A percentile compares a stretch with the other conserved stretches of the same genome.
These are phyloP conservation scores for Trichoderma sp. DNA, from an alignment of 2,329 filamentous ascomycete genomes.

Conservation along the genomic window DNA sequence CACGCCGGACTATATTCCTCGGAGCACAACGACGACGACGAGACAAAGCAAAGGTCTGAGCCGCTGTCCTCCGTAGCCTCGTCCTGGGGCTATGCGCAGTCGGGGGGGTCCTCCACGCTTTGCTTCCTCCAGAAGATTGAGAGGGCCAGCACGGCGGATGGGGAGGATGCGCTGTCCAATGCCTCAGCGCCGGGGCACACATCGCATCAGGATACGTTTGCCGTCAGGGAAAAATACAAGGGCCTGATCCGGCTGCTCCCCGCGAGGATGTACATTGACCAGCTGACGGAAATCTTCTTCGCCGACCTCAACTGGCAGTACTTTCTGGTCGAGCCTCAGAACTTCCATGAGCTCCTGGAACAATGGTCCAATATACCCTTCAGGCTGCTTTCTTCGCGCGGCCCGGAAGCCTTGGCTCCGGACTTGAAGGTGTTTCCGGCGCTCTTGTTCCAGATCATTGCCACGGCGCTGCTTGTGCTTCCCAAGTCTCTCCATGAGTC, in stretches of 20 bases:
- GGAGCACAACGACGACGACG: background rate
- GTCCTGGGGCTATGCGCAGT: conserved; percentile 57
- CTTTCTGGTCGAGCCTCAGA: conserved; percentile 54
- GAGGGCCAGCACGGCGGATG: conserved; percentile 40
- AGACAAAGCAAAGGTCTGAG: conserved; percentile 30
- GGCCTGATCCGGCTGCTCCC: conserved; percentile 60
- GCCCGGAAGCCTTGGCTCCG: conserved; percentile 52
- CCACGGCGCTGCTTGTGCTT: conserved; percentile 56
- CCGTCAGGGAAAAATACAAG: conserved; percentile 59
- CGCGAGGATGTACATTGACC: conserved; percentile 54
- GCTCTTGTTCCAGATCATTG: conserved; percentile 60
- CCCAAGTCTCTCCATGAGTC: conserved; percentile 49
- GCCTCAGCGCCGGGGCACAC: background rate
- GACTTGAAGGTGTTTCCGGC: conserved; percentile 61
- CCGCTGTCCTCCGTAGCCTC: conserved; percentile 47
- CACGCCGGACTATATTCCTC: conserved; percentile 14
- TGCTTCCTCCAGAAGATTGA: conserved; percentile 59
- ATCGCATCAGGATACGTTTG: conserved; percentile 37
- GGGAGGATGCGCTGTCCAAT: conserved; percentile 28
- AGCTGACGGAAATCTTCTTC: conserved; percentile 57
- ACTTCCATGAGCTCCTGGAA: conserved; percentile 53
- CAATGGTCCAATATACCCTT: conserved; percentile 60
- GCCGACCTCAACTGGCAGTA: conserved; percentile 63
- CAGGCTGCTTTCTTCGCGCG: conserved; percentile 49
- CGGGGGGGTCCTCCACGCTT: conserved; percentile 53